Base-by-base conservation (phyloP, 2,329 filamentous ascomycete species). In the Aspergillus ruber region DNA sequence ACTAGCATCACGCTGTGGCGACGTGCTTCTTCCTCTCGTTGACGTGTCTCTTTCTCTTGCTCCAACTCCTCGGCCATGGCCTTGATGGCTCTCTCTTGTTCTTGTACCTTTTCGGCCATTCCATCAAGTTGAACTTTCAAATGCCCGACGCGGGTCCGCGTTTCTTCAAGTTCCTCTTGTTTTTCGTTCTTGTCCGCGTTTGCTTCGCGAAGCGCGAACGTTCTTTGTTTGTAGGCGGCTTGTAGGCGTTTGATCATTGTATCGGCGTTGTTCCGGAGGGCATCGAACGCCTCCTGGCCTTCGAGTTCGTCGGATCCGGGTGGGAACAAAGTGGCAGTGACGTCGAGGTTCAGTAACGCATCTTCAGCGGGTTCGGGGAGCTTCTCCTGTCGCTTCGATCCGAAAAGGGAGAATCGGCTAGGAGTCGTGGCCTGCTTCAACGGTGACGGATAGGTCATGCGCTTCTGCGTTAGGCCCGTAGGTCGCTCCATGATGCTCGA, bases 111-210 rank as follows among this genome's bases (percentile, higher is more conserved):
- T 29, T 72, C 72, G 4, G 79, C 77, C 73, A 83, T 78, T 33
- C 77, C 78, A 59, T 82, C 77, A 17, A 84, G 68, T 61, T 84
- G 81, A 53, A 76, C 70, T 64, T 82, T 83, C 45, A 83, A 65
- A 55, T 82, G 76, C 33, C 74, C 69, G 12, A 77, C 73, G 6
- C 80, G 72, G 35, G 78, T 81, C 29, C 80, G 73, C 12, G 79
- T 74, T 55, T 83, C 81, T 50, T 82, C 79, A 0, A 81, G 70
- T 60, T 84, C 81, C 52, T 83, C 81, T n/a, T 73, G 70, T 54
- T 80, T 77, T 9, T 77, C 76, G 44, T 74, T 76, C 50, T 80
- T 76, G 55, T 82, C 79, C 3, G 75, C 76, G 32, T 74, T 65
- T 3, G 74, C 70, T 50, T 77, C 73, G 35, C 74, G 71, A 39